These are phyloP conservation scores for Paramyrothecium sp. DNA, from an alignment of 2,329 filamentous ascomycete genomes.

Conservation along the genomic window DNA sequence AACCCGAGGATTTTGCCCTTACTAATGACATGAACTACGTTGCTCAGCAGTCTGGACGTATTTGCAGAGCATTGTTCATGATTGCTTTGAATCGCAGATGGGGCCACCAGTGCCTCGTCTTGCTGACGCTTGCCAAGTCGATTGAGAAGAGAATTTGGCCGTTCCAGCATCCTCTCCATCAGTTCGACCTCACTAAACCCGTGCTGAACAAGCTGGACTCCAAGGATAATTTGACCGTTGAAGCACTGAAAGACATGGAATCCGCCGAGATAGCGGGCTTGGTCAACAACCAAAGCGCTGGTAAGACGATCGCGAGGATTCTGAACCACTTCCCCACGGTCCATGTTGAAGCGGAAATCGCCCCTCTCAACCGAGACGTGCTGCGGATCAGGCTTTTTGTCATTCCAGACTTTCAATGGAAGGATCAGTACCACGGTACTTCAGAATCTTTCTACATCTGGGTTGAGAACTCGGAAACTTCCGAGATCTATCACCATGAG, in stretches of 20 bases:
- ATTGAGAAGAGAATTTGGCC: constrained; percentile 97
- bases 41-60: constrained; percentile 91
- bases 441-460: constrained; percentile 98
- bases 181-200: constrained; percentile 86
- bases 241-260: constrained; percentile 90
- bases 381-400: constrained; percentile 85
- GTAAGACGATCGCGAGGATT: constrained; percentile 75
- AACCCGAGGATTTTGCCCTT: constrained; percentile 90
- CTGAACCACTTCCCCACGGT: constrained; percentile 91
- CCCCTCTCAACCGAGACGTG: constrained; percentile 91
- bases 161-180: constrained; percentile 89
- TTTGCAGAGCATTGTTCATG: constrained; percentile 95
- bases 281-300: constrained; percentile 88
- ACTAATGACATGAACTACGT: constrained; percentile 92
- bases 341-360: constrained; percentile 88
- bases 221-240: constrained; percentile 75
- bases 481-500: constrained; percentile 96
- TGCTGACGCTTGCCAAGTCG: constrained; percentile 90
- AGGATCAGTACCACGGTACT: constrained; percentile 87
- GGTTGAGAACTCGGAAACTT: constrained; percentile 98
- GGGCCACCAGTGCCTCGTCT: constrained; percentile 91
- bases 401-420: constrained; percentile 90
- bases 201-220: constrained; percentile 82
- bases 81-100: constrained; percentile 92
- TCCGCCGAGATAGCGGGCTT: constrained; percentile 83